phyloP scores from a whole-genome alignment of 1,139 yeast species.

The Yamadazyma atlantica region DNA sequence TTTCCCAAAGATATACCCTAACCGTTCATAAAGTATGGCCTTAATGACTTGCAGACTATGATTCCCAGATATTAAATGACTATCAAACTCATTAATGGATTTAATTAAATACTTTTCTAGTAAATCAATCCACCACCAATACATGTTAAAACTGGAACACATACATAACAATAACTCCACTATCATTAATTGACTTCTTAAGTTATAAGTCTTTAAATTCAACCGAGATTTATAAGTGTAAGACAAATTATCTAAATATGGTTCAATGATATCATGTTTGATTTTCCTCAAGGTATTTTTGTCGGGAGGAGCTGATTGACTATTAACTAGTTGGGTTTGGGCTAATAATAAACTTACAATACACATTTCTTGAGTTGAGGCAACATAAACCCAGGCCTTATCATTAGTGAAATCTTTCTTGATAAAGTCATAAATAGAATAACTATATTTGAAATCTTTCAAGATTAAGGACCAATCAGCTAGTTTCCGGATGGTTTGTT shows the following conservation, averaged over 20 bases:
- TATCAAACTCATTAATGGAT: constrained; percentile 38
- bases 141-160: constrained; percentile 34
- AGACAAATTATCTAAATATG: constrained; percentile 62
- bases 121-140: constrained; percentile 51
- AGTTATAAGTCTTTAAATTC: constrained; percentile 59
- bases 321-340: constrained; percentile 40
- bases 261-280: constrained; percentile 61
- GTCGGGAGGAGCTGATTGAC: constrained; percentile 28
- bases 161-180: constrained; percentile 56
- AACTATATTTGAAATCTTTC: constrained; percentile 84
- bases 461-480: constrained; percentile 94
- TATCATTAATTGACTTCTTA: constrained; percentile 45
- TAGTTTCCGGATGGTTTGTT: constrained; percentile 72
- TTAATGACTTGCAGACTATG: constrained; percentile 40
- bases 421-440: constrained; percentile 77
- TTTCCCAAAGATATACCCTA: constrained; percentile 40
- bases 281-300: constrained; percentile 58
- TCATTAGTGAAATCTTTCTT: constrained; percentile 77
- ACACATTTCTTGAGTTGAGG: constrained; percentile 86
- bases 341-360: constrained; percentile 73
- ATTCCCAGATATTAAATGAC: constrained; percentile 32
- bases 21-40: constrained; percentile 41
- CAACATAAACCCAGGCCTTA: constrained; percentile 81
- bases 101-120: constrained; percentile 46
- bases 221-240: constrained; percentile 58